These are phyloP conservation scores for Heracleum sosnowskyi DNA, from an alignment of 129 eudicot genomes.

Conservation along the genomic window DNA sequence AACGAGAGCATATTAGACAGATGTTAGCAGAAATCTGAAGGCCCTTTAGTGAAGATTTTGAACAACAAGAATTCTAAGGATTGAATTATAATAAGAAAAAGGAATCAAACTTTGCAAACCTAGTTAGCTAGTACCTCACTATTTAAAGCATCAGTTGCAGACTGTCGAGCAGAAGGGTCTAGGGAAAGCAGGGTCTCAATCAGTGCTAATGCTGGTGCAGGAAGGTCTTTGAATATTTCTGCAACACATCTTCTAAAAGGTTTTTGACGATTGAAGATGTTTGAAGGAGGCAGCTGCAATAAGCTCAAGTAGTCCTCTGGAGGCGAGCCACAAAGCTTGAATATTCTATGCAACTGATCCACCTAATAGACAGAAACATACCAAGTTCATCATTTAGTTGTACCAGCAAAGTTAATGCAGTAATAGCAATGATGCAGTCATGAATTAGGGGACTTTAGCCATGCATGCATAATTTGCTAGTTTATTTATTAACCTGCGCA, in stretches of 20 bases:
- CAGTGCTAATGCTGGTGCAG: slow-evolving; percentile 69
- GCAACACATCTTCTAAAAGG: slow-evolving; percentile 64
- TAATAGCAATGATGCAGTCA: neutral
- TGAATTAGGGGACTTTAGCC: no score
- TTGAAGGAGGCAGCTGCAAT: slow-evolving; percentile 72
- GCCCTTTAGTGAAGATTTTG: neutral
- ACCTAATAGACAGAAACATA: slow-evolving; percentile 44
- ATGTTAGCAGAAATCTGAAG: neutral
- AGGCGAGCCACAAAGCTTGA: slow-evolving; percentile 95
- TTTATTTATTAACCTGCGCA: neutral
- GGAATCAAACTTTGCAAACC: no score
- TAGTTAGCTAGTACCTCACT: slow-evolving; percentile 13
- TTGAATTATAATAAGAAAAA: neutral
- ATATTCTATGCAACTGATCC: slow-evolving; percentile 85
- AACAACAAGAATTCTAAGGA: neutral
- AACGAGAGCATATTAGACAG: neutral
- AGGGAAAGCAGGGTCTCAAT: slow-evolving; percentile 72
- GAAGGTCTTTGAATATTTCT: slow-evolving; percentile 69
- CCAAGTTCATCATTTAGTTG: slow-evolving; percentile 10
- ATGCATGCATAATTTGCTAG: no score
- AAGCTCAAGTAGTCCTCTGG: slow-evolving; percentile 78
- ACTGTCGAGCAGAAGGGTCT: slow-evolving; percentile 81
- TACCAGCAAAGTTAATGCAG: neutral
- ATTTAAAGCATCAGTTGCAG: slow-evolving; percentile 70
- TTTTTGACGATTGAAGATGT: slow-evolving; percentile 84